Percentiles rank a stretch among this genome's conserved stretches.
Evolutionary conservation across 257 asterid species (phyloP).

Genomic region (Fraxinus cuspidata): DNA sequence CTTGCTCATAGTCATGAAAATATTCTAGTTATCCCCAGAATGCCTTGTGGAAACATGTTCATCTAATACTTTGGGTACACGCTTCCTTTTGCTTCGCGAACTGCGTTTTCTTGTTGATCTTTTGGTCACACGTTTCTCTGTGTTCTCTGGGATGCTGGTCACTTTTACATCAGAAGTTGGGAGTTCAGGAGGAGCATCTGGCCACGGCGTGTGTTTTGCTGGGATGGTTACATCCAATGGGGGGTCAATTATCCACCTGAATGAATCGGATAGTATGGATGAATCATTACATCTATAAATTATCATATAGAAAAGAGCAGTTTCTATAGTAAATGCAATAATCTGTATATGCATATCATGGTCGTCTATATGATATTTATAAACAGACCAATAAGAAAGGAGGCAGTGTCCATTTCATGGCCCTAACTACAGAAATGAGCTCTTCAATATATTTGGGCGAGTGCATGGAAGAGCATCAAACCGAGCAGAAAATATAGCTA

Average conservation of each 20-base stretch:
- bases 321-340: neutral
- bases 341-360: neutral
- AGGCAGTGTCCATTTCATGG: neutral
- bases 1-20: slow-evolving; percentile 9
- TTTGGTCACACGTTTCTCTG: slow-evolving; percentile 58
- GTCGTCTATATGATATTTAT: neutral
- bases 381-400: neutral
- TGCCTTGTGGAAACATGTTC: slow-evolving; percentile 49
- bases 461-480: neutral
- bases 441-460: neutral
- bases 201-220: slow-evolving; percentile 97
- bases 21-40: slow-evolving; percentile 44
- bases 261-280: neutral
- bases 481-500: neutral
- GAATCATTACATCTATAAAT: neutral
- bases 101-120: slow-evolving; percentile 67
- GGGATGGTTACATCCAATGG: slow-evolving; percentile 86
- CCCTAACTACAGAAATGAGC: neutral
- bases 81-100: slow-evolving; percentile 68
- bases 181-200: slow-evolving; percentile 90
- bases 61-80: slow-evolving; percentile 46
- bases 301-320: neutral
- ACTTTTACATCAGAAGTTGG: slow-evolving; percentile 50
- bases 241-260: slow-evolving; percentile 92
- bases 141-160: slow-evolving; percentile 38